phyloP scores from a whole-genome alignment of 176 grass and related monocot species.

The Rhynchospora breviuscula region DNA sequence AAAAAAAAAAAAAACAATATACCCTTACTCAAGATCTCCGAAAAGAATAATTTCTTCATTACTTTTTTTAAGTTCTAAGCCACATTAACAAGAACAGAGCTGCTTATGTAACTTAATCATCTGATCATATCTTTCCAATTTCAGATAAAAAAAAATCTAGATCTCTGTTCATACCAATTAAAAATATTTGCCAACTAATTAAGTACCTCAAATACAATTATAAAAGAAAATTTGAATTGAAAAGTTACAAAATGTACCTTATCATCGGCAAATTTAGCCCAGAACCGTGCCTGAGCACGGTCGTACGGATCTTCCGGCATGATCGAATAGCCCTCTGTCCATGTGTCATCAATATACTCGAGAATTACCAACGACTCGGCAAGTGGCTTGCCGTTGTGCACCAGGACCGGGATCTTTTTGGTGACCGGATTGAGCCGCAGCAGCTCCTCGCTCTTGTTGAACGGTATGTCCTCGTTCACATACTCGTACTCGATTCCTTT shows the following conservation, averaged over 20 bases:
- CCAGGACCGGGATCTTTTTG: constrained; percentile 45
- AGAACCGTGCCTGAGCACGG: constrained; percentile 25
- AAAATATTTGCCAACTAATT: no score
- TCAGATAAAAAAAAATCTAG: no score
- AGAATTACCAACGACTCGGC: constrained; percentile 41
- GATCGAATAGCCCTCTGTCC: not conserved
- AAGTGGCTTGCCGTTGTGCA: constrained; percentile 26
- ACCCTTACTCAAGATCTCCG: no score
- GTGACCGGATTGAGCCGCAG: constrained; percentile 38
- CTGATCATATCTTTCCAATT: no score
- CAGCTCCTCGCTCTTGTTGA: constrained; percentile 43
- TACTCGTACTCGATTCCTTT: constrained; percentile 42
- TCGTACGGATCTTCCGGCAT: constrained; percentile 10
- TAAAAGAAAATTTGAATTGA: no score
- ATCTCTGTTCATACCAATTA: no score
- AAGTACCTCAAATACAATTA: no score
- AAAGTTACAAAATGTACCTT: constrained; percentile 17
- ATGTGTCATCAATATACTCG: constrained; percentile 49
- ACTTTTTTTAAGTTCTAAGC: no score
- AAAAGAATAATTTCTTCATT: no score
- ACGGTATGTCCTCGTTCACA: constrained; percentile 22
- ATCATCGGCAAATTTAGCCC: constrained; percentile 34
- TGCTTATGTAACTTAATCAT: no score
- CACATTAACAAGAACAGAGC: no score
- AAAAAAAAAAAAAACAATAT: no score